Evolutionary conservation across 257 asterid genomes (phyloP).

Genomic region (Scutellaria baicalensis): DNA sequence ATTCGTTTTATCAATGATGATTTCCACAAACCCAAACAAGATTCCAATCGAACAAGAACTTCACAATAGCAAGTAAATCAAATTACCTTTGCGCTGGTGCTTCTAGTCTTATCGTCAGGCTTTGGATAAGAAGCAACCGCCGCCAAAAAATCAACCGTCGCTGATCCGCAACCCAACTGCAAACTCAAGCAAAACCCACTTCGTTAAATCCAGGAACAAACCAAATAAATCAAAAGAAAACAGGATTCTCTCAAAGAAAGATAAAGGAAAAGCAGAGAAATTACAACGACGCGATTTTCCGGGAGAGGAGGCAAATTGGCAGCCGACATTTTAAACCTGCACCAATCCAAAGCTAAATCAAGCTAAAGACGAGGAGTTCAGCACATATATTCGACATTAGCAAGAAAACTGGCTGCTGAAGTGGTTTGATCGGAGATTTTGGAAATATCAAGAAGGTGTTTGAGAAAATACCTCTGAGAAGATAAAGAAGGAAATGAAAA

Average conservation of each 20-base stretch:
- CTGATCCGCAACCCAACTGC: conserved; percentile 81
- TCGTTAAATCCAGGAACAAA: neutral
- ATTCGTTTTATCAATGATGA: conserved; percentile 4
- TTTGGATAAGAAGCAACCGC: conserved; percentile 85
- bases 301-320: conserved; percentile 48
- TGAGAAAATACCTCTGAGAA: conserved; percentile 15
- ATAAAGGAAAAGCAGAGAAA: neutral
- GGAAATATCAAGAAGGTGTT: neutral
- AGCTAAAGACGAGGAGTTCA: neutral
- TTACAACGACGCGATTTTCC: conserved; percentile 55
- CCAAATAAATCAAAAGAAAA: neutral
- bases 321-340: conserved; percentile 48
- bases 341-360: neutral
- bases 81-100: conserved; percentile 68
- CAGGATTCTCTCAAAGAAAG: neutral
- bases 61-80: neutral
- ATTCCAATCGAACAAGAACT: neutral
- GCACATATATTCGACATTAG: neutral
- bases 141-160: conserved; percentile 62
- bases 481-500: neutral
- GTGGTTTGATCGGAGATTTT: neutral
- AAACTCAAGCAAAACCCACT: conserved; percentile 17
- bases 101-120: conserved; percentile 87
- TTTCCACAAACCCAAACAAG: neutral
- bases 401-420: neutral